Conservation (phyloP, 2,329 filamentous ascomycete species). For the Ascosphaera aggregata region DNA sequence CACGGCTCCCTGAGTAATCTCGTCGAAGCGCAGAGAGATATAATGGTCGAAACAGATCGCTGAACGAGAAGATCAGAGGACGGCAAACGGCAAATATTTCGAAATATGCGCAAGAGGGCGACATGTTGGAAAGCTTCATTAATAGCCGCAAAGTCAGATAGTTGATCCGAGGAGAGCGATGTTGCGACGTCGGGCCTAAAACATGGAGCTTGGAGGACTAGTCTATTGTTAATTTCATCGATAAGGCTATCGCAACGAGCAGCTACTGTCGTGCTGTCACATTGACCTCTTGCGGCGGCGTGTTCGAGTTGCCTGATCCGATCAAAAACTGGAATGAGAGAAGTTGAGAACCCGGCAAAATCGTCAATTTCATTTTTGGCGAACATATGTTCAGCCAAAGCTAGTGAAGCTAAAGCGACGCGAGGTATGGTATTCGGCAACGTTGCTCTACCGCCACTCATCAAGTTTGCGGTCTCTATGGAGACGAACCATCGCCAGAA, state of each 20-base stretch:
- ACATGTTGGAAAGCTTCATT: constrained; percentile 7
- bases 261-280: constrained; percentile 2
- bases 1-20: constrained; percentile 11
- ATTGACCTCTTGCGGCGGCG: not conserved
- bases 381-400: constrained; percentile 2
- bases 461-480: constrained; percentile 5
- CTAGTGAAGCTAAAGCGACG: constrained; percentile 1
- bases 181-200: constrained; percentile 5
- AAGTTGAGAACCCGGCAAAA: constrained; percentile 5
- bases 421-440: constrained; percentile 1
- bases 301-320: constrained; percentile 4
- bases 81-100: constrained; percentile 5
- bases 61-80: constrained; percentile 6
- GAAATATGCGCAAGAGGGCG: constrained; percentile 6
- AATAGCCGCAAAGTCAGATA: constrained; percentile 5
- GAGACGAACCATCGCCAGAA: constrained; percentile 7
- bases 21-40: constrained; percentile 4
- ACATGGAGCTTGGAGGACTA: constrained; percentile 2
- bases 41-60: constrained; percentile 5
- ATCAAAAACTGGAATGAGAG: constrained; percentile 5
- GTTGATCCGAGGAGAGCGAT: constrained; percentile 4
- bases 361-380: constrained; percentile 6
- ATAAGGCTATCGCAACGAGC: constrained; percentile 5
- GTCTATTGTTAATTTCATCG: constrained; percentile 3
- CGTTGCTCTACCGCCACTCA: constrained; percentile 5